Percentiles rank a stretch among this genome's conserved stretches.
Evolutionary conservation across 805 yeast genomes (phyloP).

Genomic region (Cyberlindnera misumaiensis): DNA sequence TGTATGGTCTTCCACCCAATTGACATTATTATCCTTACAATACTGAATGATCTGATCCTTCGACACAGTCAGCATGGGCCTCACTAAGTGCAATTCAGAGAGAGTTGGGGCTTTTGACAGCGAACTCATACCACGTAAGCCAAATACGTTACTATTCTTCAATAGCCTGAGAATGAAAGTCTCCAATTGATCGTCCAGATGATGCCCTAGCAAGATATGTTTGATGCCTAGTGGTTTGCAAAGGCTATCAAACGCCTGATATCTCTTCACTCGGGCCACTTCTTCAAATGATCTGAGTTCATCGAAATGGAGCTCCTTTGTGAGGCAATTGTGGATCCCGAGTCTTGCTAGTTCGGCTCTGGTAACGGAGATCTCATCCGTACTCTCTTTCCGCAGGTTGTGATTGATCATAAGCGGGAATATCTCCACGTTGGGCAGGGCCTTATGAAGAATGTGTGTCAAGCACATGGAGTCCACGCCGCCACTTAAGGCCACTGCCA

Average conservation of each 20-base stretch:
- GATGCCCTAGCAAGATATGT: constrained; percentile 58
- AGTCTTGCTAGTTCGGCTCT: constrained; percentile 10
- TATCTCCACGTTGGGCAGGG: constrained; percentile 26
- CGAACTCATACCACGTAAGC: constrained; percentile 48
- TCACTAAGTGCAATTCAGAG: constrained; percentile 23
- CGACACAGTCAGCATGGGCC: constrained; percentile 47
- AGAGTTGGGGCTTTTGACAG: constrained; percentile 15
- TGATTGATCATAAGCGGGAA: constrained; percentile 67
- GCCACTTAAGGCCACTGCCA: constrained; percentile 65
- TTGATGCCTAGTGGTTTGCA: constrained; percentile 31
- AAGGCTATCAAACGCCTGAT: constrained; percentile 33
- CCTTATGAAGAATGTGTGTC: constrained; percentile 40
- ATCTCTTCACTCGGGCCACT: constrained; percentile 51
- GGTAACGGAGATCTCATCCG: constrained; percentile 21
- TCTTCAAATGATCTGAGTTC: constrained; percentile 38
- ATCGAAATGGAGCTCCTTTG: constrained; percentile 20
- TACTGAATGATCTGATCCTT: constrained; percentile 42
- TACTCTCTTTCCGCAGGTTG: constrained; percentile 35
- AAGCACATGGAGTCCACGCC: constrained; percentile 80
- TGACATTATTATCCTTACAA: constrained; percentile 33
- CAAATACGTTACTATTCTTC: constrained; percentile 41
- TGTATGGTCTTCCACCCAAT: constrained; percentile 70
- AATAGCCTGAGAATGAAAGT: constrained; percentile 53
- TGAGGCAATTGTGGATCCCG: constrained; percentile 22
- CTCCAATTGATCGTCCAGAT: constrained; percentile 65